Base-by-base conservation (phyloP, 495 filamentous ascomycete species). In the Aspergillus heteromorphus region DNA sequence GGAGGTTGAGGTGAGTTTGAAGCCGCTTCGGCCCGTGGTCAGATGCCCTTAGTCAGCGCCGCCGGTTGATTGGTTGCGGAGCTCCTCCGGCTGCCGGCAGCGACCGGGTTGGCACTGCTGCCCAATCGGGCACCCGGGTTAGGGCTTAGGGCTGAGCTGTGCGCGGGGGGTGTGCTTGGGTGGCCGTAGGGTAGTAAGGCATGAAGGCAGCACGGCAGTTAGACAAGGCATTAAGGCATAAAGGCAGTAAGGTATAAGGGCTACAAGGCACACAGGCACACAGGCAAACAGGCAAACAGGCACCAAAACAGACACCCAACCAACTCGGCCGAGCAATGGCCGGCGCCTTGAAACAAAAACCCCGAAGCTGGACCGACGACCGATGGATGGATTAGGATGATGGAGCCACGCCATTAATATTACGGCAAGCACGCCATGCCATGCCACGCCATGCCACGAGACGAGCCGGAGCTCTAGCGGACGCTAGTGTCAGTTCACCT, bases 1-100 rank as follows among this genome's bases (percentile, higher is more conserved):
- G 63, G 70, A 73, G 67, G 69, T 70, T 62, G 65, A 72, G 65
- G 72, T 71, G 69, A 73, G 71, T 72, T 73, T 72, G 73, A 72
- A 72, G 72, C 71, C 71, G 70, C 66, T 73, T 71, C 67, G 65
- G 72, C 66, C 71, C 70, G 73, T 63, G 56, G 59, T 62, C 25
- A 57, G 55, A 49, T 57, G 51, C 21, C 55, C 63, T 68, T 69
- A 72, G 63, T 73, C 69, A 73, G 61, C 65, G 29, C 13, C n/a
- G 58, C 17, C 25, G 45, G 23, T 50, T 70, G 62, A 72, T 73
- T 72, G 68, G 72, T 48, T 57, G 59, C 56, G 55, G 53, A 66
- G 51, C 60, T 62, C 5, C 6, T 65, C 63, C 61, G 66, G 65
- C 18, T 1, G 42, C 1, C 45, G 13, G 27, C 9, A 45, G 10